A percentile compares a stretch with the other conserved stretches of the same genome.
These are phyloP conservation scores for Epichloe typhina DNA, from an alignment of 2,329 filamentous ascomycete species.

Conservation along the genomic window DNA sequence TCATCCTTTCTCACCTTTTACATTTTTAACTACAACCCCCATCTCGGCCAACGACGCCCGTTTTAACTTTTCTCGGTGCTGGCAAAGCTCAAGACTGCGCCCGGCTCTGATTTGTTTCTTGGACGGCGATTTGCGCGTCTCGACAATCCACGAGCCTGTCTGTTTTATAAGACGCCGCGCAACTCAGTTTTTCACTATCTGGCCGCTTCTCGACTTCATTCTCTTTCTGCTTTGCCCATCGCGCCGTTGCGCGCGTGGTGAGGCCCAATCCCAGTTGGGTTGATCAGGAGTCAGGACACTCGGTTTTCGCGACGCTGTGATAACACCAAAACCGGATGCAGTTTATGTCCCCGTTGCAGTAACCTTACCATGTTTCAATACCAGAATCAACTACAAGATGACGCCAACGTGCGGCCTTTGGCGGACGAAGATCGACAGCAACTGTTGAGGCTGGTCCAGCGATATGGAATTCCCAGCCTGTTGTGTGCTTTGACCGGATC, in stretches of 20 bases:
- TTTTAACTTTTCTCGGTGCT: neutral
- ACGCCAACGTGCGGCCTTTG: constrained; percentile 22
- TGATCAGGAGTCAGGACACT: neutral
- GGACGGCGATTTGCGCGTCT: neutral
- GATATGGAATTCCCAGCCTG: constrained; percentile 25
- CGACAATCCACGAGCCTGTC: neutral
- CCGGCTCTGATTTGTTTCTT: neutral
- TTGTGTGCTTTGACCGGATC: constrained; percentile 24
- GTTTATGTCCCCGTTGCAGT: no score
- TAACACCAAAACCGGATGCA: neutral
- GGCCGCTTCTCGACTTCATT: neutral
- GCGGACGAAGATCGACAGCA: constrained; percentile 26
- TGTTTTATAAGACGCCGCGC: neutral
- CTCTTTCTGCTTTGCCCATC: neutral
- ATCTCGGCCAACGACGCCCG: neutral
- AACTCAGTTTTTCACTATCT: neutral
- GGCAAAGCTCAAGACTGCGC: constrained; percentile 1
- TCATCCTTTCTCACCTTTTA: neutral
- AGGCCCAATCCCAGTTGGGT: neutral
- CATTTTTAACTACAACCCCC: neutral
- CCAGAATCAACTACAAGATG: constrained; percentile 15
- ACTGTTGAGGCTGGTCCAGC: constrained; percentile 22
- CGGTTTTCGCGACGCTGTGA: neutral
- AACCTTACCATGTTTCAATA: constrained; percentile 21
- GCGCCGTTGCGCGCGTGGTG: constrained; percentile 1